phyloP scores from a whole-genome alignment of 352 stramenopile genomes.

The Globisporangium paddicum region DNA sequence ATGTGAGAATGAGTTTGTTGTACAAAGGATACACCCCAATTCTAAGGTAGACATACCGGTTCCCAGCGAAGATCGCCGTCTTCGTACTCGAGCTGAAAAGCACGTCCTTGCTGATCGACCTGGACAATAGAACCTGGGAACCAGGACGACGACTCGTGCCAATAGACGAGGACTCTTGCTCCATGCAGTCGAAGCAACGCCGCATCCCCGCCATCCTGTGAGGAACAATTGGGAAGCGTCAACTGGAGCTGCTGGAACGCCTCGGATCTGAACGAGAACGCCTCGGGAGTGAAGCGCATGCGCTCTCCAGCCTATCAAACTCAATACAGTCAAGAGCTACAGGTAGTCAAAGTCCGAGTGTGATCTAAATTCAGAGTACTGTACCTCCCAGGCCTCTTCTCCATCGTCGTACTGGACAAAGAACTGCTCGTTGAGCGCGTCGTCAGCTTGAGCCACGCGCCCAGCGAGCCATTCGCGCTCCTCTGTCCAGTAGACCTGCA shows the following conservation, averaged over 20 bases:
- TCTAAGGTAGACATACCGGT: slow-evolving; percentile 11
- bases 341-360: no score
- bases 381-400: slow-evolving; percentile 42
- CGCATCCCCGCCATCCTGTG: neutral
- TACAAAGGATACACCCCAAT: neutral
- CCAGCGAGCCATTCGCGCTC: slow-evolving; percentile 47
- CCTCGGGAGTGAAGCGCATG: slow-evolving; percentile 11
- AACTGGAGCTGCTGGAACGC: slow-evolving; percentile 32
- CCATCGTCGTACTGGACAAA: slow-evolving; percentile 47
- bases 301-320: neutral
- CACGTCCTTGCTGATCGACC: slow-evolving; percentile 2
- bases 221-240: slow-evolving; percentile 3
- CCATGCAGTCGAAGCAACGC: slow-evolving; percentile 7
- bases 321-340: neutral
- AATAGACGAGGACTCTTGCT: slow-evolving; percentile 31
- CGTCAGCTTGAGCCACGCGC: slow-evolving; percentile 10
- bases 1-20: neutral
- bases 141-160: slow-evolving; percentile 32
- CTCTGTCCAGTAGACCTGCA: slow-evolving; percentile 45
- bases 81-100: slow-evolving; percentile 39
- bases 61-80: slow-evolving; percentile 48
- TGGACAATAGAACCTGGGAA: slow-evolving; percentile 30
- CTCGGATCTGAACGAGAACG: neutral
- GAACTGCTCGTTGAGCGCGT: slow-evolving; percentile 8
- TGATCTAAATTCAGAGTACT: slow-evolving; percentile 13